These are phyloP conservation scores for Cyberlindnera lachancei DNA, from an alignment of 805 yeast genomes.

Conservation along the genomic window DNA sequence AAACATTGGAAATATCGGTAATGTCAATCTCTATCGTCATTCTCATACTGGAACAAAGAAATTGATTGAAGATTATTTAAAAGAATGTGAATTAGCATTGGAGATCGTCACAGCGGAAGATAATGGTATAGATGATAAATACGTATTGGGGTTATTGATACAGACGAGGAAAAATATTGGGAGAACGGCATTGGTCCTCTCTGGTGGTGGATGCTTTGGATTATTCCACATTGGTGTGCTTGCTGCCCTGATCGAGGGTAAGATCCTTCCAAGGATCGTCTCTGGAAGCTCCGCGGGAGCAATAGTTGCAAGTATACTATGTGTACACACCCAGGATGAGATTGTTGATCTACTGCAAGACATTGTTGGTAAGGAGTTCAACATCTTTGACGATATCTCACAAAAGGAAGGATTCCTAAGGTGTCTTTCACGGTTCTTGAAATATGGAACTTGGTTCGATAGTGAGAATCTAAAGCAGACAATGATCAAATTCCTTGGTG, in stretches of 20 bases:
- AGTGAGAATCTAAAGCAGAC: slow-evolving; percentile 62
- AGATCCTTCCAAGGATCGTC: slow-evolving; percentile 75
- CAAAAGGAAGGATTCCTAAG: slow-evolving; percentile 37
- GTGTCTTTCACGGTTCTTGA: slow-evolving; percentile 54
- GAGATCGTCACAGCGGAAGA: slow-evolving; percentile 15
- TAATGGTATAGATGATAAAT: slow-evolving; percentile 50
- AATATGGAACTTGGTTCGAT: slow-evolving; percentile 87
- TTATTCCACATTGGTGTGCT: slow-evolving; percentile 88
- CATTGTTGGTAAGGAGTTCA: slow-evolving; percentile 36
- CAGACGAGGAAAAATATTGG: slow-evolving; percentile 92
- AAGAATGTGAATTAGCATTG: slow-evolving; percentile 60
- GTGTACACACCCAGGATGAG: slow-evolving; percentile 74
- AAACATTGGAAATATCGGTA: slow-evolving; percentile 82
- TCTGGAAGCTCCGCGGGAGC: slow-evolving; percentile 97
- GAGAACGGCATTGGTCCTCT: slow-evolving; percentile 85
- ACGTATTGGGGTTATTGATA: slow-evolving; percentile 67
- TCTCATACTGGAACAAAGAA: slow-evolving; percentile 80
- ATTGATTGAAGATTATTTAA: slow-evolving; percentile 74
- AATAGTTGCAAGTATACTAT: slow-evolving; percentile 82
- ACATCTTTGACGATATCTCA: slow-evolving; percentile 38
- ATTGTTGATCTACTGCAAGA: slow-evolving; percentile 43
- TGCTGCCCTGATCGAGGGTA: slow-evolving; percentile 65
- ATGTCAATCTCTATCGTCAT: slow-evolving; percentile 67
- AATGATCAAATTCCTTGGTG: slow-evolving; percentile 75
- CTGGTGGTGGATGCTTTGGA: slow-evolving; percentile 96